These are phyloP conservation scores for Salix arbutifolia DNA, from an alignment of 345 rosid species.

Conservation along the genomic window DNA sequence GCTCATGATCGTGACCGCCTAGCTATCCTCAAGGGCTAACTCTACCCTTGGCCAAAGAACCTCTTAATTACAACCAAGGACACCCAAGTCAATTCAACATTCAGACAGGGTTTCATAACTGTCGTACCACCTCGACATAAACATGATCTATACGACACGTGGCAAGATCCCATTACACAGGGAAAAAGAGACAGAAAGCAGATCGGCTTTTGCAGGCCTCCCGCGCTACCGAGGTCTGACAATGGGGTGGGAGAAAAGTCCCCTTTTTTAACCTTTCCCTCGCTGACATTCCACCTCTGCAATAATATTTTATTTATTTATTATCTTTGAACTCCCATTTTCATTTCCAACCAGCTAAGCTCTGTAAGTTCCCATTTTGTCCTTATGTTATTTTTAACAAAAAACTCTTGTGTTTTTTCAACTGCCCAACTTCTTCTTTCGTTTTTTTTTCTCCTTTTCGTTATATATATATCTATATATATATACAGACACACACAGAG, in stretches of 20 bases:
- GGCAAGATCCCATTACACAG: not conserved
- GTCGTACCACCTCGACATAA: not conserved
- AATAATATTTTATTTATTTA: not conserved
- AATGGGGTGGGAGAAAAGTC: not conserved
- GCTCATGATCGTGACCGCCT: slow-evolving; percentile 5
- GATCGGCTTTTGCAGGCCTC: slow-evolving; percentile 16
- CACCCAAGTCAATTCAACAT: not conserved
- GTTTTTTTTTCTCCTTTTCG: too few species aligned
- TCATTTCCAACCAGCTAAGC: not conserved
- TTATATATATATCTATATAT: not conserved
- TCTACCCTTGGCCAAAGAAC: not conserved
- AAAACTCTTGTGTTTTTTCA: not conserved
- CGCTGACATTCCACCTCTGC: slow-evolving; percentile 16
- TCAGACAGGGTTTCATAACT: not conserved
- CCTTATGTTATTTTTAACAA: not conserved
- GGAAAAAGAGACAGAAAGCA: slow-evolving; percentile 7
- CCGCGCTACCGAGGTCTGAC: not conserved
- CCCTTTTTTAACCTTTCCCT: not conserved
- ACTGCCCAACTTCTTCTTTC: not conserved
- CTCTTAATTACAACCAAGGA: not conserved
- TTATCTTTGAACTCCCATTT: not conserved
- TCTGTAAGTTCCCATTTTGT: not conserved
- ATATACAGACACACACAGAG: not conserved
- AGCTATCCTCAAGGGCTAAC: not conserved
- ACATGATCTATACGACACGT: slow-evolving; percentile 3